Evolutionary conservation across 345 rosid genomes (phyloP), one percentile per base, ranked within the genome.

Genomic region (Firmiana major): DNA sequence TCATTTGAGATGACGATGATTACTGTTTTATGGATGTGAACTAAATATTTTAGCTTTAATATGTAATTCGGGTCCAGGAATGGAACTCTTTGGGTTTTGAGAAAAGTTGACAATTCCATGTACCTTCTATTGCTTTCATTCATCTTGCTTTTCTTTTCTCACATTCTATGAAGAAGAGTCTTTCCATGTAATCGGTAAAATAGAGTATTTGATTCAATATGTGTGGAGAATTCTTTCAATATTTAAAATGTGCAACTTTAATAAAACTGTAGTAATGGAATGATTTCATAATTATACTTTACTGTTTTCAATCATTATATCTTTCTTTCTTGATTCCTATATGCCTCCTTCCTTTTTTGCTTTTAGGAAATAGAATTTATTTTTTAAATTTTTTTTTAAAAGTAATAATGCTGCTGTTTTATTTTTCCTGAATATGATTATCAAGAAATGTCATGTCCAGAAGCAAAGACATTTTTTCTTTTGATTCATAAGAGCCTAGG

Each of bases 191-290:
- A 24, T 24, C 55, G 6, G 11, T 45, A 43, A 68, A 46, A 22
- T 68, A 7, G 73, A 26, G 26, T 4, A 17, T 15, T 22, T 22
- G 1, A 3, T 68, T 22, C 73, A 24, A 6, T 68, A 6, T 45
- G 54, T n/a, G 5, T 67, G 72, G 72, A 67, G 53, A 67, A 43
- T 67, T 67, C n/a, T 43, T 43, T 12, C n/a, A 67, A 22, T 67
- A 9, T 5, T 9, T 9, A 22, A 58, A 19, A 6, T 59, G 34
- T 12, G n/a, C 34, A 63, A 48, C 51, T 16, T 46, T 69, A 46
- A 26, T 21, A n/a, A 34, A 24, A 45, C 1, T 69, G 57, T 22
- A 69, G 22, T 46, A 46, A 69, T 26, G 46, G 51, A 11, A 21
- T 10, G 28, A 0, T 42, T 43, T 42, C 9, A 6, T 66, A 8